phyloP scores from a whole-genome alignment of 1,139 yeast genomes.

The Suhomyces maxii region DNA sequence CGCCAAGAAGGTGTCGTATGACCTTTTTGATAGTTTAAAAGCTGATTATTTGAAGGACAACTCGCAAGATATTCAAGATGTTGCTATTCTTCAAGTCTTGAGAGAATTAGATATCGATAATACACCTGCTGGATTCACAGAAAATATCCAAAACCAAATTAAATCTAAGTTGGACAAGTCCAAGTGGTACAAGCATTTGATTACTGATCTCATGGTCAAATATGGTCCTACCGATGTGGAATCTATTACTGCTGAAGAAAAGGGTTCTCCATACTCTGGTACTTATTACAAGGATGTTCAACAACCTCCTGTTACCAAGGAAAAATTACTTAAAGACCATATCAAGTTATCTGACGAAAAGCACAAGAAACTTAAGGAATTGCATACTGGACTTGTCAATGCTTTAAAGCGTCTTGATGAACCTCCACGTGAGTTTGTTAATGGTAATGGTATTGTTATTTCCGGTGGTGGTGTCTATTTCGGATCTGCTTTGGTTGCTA shows the following conservation, averaged over 20 bases:
- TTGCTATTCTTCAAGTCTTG: slow-evolving; percentile 21
- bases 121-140: slow-evolving; percentile 9
- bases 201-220: slow-evolving; percentile 11
- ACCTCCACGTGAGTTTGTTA: slow-evolving; percentile 25
- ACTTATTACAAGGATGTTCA: slow-evolving; percentile 18
- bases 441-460: slow-evolving; percentile 40
- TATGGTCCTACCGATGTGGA: slow-evolving; percentile 15
- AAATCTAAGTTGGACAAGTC: slow-evolving; percentile 16
- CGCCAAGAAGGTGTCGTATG: slow-evolving; percentile 20
- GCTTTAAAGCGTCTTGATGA: slow-evolving; percentile 24
- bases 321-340: slow-evolving; percentile 18
- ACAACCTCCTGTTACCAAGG: slow-evolving; percentile 16
- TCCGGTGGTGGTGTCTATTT: slow-evolving; percentile 32
- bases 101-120: slow-evolving; percentile 14
- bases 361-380: slow-evolving; percentile 21
- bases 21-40: slow-evolving; percentile 23
- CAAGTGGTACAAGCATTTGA: slow-evolving; percentile 23
- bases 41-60: slow-evolving; percentile 21
- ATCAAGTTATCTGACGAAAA: slow-evolving; percentile 22
- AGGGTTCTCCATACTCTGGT: slow-evolving; percentile 22
- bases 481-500: slow-evolving; percentile 30
- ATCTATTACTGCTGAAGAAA: slow-evolving; percentile 22
- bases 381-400: slow-evolving; percentile 28
- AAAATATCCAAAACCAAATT: slow-evolving; percentile 16
- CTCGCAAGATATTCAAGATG: slow-evolving; percentile 17